These are phyloP conservation scores for Colletotrichum horii DNA, from an alignment of 2,329 filamentous ascomycete genomes.

Conservation along the genomic window DNA sequence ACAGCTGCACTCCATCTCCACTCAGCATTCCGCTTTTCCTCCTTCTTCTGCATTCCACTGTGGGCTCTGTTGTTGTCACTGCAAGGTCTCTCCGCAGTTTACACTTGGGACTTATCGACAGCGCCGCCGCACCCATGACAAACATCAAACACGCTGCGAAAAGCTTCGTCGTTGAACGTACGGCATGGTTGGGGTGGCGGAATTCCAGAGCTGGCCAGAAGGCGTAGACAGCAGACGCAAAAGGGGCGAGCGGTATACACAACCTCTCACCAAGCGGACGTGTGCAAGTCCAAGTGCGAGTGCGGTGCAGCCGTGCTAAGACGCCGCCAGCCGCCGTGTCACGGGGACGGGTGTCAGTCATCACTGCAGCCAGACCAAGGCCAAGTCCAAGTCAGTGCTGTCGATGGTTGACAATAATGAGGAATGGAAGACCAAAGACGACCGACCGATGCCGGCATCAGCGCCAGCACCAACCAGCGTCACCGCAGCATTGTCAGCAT, in stretches of 20 bases:
- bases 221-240: background rate
- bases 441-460: conserved; percentile 8
- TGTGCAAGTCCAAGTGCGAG: background rate
- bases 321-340: background rate
- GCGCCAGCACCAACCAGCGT: background rate
- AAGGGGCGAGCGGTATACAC: background rate
- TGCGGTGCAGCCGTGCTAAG: background rate
- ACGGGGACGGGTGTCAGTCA: background rate
- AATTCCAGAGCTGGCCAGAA: background rate
- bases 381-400: conserved; percentile 1
- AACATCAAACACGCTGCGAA: conserved; percentile 11
- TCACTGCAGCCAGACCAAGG: background rate
- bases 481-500: background rate
- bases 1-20: background rate
- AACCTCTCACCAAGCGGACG: background rate
- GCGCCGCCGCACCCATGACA: background rate
- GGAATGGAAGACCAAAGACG: background rate
- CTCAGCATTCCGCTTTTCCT: conserved; percentile 4
- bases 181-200: background rate
- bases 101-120: background rate
- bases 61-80: background rate
- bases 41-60: background rate
- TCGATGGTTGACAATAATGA: background rate
- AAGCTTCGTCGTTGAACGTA: background rate
- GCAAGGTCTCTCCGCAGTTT: background rate